Evolutionary conservation across 805 yeast genomes (phyloP), one percentile per base, ranked within the genome.

Genomic region (Alloascoidea hylecoeti): DNA sequence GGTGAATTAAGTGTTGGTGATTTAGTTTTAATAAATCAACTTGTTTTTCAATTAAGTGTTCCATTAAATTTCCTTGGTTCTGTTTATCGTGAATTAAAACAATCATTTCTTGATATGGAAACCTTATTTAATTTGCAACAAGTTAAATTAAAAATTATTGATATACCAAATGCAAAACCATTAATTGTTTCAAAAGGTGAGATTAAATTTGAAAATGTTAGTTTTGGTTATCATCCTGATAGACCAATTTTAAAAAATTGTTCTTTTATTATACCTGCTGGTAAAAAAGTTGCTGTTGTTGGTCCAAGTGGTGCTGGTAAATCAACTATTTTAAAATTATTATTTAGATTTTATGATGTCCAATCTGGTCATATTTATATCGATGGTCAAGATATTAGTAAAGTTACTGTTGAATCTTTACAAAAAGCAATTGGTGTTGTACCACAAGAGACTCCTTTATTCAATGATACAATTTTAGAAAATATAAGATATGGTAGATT

Each of bases 241-340:
- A 66, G 96, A 46, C 88, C 89, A 27, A 89, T 89, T 48, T 64
- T 89, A 49, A 64, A 70, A 32, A 80, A 89, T 54, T 88, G 89
- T 6, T 61, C 78, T 2, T 92, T 89, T 52, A 72, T 76, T 2
- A 82, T 89, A 34, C 96, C 96, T 2, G 85, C 94, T 2, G 98
- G 97, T 4, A 58, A 75, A 45, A 83, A 83, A 46, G 89, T 88
- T 13, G 97, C 97, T 6, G 74, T 89, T 50, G 98, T 89, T 6
- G 98, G 98, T 0, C 94, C 97, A 0, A 79, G 94, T 4, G 98
- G 98, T 3, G 77, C 89, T 47, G 98, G 98, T 33, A 89, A 89
- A 59, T 84, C 96, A 0, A 89, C 98, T 0, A 72, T 92, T 32
- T 59, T 89, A 47, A 68, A 86, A 49, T 61, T 89, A 27, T 78